Percentiles rank a stretch among this genome's conserved stretches.
Evolutionary conservation across 192 early-diverging fungal genomes (phyloP).

Genomic region (Blastocladiella britannica): DNA sequence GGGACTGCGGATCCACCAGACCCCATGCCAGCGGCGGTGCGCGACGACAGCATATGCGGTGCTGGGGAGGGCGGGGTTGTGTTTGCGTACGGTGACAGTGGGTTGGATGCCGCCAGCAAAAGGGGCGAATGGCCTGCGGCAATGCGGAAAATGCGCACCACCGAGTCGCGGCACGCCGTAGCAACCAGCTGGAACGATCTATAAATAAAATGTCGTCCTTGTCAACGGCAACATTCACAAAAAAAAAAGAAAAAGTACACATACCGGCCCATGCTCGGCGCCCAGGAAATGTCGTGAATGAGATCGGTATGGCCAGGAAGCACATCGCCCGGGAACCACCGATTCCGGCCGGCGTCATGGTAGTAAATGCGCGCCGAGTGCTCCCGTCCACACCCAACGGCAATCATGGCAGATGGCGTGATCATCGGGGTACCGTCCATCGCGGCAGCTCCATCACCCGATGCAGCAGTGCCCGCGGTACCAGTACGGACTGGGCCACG

Average conservation of each 20-base stretch:
- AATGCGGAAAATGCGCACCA: constrained; percentile 57
- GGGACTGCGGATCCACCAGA: constrained; percentile 11
- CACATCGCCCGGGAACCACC: constrained; percentile 38
- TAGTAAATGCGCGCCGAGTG: constrained; percentile 2
- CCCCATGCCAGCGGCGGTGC: constrained; percentile 7
- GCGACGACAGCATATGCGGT: constrained; percentile 2
- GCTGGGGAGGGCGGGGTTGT: background rate
- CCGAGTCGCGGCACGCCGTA: constrained; percentile 51
- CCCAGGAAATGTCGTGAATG: constrained; percentile 49
- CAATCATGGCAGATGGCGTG: constrained; percentile 61
- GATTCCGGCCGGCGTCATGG: constrained; percentile 9
- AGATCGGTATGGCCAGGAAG: constrained; percentile 37
- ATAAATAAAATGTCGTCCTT: background rate
- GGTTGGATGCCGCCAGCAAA: background rate
- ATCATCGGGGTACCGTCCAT: constrained; percentile 11
- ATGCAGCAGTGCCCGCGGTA: too few species aligned
- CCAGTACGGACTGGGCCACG: too few species aligned
- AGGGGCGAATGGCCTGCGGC: constrained; percentile 14
- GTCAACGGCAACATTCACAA: too few species aligned
- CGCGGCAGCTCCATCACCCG: too few species aligned
- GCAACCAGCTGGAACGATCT: constrained; percentile 65
- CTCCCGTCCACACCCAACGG: constrained; percentile 67
- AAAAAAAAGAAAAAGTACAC: background rate
- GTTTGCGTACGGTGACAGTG: too few species aligned
- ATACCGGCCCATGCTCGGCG: constrained; percentile 42